Conservation (phyloP, 176 grass and related monocot genomes). For the Cymbopogon citratus region DNA sequence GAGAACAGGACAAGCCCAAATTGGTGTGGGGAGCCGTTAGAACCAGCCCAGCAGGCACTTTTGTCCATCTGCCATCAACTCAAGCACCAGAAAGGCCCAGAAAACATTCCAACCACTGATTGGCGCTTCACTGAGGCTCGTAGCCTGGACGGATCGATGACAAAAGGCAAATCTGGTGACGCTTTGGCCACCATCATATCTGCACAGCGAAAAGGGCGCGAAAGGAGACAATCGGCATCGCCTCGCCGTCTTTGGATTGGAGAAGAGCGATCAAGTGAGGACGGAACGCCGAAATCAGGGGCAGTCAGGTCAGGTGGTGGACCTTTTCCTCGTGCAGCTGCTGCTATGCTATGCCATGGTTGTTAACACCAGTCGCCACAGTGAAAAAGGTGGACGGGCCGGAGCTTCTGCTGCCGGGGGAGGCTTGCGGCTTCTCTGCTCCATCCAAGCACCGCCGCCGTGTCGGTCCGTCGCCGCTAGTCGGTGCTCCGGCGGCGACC, state of each 20-base stretch:
- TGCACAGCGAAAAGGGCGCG: conserved; percentile 15
- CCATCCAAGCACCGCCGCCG: not conserved
- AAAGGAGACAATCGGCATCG: conserved; percentile 9
- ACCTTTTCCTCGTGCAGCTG: not conserved
- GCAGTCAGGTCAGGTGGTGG: conserved; percentile 18
- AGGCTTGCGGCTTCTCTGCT: not conserved
- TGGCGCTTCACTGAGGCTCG: not conserved
- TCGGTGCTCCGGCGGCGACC: not conserved
- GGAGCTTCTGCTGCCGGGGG: not conserved
- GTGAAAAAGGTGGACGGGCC: not conserved
- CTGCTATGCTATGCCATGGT: not conserved
- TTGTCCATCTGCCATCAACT: not conserved
- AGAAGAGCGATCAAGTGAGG: not conserved
- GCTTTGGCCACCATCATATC: conserved; percentile 34
- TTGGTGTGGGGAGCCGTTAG: not conserved
- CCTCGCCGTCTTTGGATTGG: not conserved
- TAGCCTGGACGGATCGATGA: not conserved
- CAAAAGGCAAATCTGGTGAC: conserved; percentile 22
- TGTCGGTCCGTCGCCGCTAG: too few relatives aligned
- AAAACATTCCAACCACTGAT: not conserved
- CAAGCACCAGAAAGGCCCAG: not conserved
- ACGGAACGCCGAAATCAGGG: not conserved
- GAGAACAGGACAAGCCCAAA: not conserved
- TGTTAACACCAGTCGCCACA: not conserved
- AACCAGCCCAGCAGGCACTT: not conserved